phyloP scores from a whole-genome alignment of 331 rosid species.

The Stylosanthes scabra region DNA sequence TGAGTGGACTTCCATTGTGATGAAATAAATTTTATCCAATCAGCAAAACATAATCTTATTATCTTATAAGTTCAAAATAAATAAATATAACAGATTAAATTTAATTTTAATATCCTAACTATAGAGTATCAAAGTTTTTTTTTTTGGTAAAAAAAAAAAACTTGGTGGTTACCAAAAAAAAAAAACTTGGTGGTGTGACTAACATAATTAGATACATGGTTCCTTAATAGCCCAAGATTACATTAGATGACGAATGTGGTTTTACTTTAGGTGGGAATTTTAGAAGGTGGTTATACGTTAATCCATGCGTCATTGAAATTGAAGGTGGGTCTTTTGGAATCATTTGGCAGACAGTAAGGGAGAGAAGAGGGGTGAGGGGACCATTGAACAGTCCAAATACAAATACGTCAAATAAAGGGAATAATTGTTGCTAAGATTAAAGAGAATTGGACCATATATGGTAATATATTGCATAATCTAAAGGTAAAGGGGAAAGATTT shows the following conservation, averaged over 20 bases:
- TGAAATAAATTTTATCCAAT: constrained; percentile 56
- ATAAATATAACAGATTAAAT: too few species aligned
- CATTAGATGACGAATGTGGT: constrained; percentile 39
- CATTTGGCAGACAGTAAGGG: constrained; percentile 61
- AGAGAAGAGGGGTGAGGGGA: constrained; percentile 22
- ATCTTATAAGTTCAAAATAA: background rate
- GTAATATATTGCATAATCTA: too few species aligned
- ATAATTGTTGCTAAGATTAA: constrained; percentile 50
- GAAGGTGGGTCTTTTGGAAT: constrained; percentile 73
- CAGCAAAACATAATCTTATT: constrained; percentile 41
- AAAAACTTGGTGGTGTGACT: background rate
- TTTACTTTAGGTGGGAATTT: constrained; percentile 55
- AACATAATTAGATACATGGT: background rate
- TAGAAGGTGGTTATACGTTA: constrained; percentile 45
- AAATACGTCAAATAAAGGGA: constrained; percentile 52
- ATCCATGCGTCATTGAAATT: constrained; percentile 53
- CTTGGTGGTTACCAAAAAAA: background rate
- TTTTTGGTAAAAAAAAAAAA: background rate
- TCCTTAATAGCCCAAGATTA: constrained; percentile 33
- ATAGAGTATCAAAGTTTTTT: too few species aligned
- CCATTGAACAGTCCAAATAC: constrained; percentile 56
- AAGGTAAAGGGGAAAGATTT: too few species aligned
- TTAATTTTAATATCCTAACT: too few species aligned
- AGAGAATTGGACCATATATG: background rate
- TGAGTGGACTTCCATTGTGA: constrained; percentile 57